Evolutionary conservation across 805 yeast species (phyloP), one percentile per base, ranked within the genome.

Genomic region (Cyberlindnera japonica): DNA sequence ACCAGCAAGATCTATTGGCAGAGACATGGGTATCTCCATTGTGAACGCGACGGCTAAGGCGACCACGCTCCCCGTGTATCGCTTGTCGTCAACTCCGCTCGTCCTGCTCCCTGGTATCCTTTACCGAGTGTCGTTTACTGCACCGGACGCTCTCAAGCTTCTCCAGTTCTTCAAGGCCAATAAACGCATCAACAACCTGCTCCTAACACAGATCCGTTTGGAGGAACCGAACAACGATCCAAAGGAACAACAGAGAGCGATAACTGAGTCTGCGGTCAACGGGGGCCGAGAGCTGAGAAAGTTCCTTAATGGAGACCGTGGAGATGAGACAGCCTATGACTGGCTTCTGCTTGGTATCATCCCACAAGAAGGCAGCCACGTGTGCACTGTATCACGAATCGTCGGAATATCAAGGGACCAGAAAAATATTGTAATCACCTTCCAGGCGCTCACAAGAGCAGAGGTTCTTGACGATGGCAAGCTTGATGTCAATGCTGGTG

Each of bases 31-130:
- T 11, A 28, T 38, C n/a, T 29, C 37, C 3, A 12, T 31, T 9
- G 16, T 32, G 12, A 4, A 21, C 7, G 16, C 25, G 26, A 25
- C 40, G 35, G 27, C 30, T 5, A 37, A 25, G 29, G 34, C 28
- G 14, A 40, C 47, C 19, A 24, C 35, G 3, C 38, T 55, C 3
- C 60, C 60, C 3, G 49, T 54, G 13, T 51, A 45, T 39, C 49
- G 48, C 18, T 47, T 54, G 5, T 8, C 41, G 1, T 39, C 37
- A 7, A 39, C 64, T 2, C 34, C 53, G 1, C 53, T 69, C 38
- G 76, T 81, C 12, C 67, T 79, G 22, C 51, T 80, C 8, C 86
- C 88, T 1, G 85, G 85, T 0, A 72, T 80, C 29, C 65, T 78
- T 18, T 81, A 80, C 58, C 72, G 75, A 41, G 75, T 80, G n/a